Base-by-base conservation (phyloP, 176 grass and related monocot genomes). In the Pharus latifolius region DNA sequence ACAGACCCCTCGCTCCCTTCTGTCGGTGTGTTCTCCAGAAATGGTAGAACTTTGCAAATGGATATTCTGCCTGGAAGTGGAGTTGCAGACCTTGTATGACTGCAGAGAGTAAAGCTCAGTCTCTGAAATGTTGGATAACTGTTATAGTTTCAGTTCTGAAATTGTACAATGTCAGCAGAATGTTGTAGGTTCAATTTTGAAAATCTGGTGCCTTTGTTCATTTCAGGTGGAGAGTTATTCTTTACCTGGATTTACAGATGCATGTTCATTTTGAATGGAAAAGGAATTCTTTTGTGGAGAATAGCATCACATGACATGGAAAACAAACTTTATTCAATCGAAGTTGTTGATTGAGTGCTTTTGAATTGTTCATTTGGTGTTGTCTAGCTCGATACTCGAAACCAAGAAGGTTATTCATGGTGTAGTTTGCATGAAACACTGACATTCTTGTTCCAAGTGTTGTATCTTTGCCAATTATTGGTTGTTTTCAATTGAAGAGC, bases 81-180 rank as follows among this genome's bases (percentile, higher is more conserved):
- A 75, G 79, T 86, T 71, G 91, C 88, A 9, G 75, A 80, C 18
- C 62, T 79, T 75, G 87, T 90, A 75, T 90, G 72, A 74, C 41
- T 74, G 3, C 27, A 19, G 24, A 53, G 44, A 54, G 82, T 42
- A 67, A 50, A 8, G 24, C 19, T 20, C 5, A 6, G 4, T 27
- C 6, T 18, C 23, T 15, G 40, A 64, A 65, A 72, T 57, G 58
- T 42, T 64, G 7, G 9, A 51, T 6, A 62, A 15, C 18, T 80
- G 18, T 51, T 57, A n/a, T n/a, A n/a, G 56, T 49, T 56, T 48
- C 46, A 32, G 19, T 51, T 56, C 29, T 70, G 15, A 63, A 25
- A 38, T 54, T 71, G 25, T 70, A 69, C 41, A 30, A 63, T 30
- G 70, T 49, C 33, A n/a, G 40, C 70, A 48, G 63, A 47, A 17